Percentiles rank a stretch among this genome's conserved stretches.
Conservation (phyloP, 108 stramenopile genomes). For the Fragilaria radians region DNA sequence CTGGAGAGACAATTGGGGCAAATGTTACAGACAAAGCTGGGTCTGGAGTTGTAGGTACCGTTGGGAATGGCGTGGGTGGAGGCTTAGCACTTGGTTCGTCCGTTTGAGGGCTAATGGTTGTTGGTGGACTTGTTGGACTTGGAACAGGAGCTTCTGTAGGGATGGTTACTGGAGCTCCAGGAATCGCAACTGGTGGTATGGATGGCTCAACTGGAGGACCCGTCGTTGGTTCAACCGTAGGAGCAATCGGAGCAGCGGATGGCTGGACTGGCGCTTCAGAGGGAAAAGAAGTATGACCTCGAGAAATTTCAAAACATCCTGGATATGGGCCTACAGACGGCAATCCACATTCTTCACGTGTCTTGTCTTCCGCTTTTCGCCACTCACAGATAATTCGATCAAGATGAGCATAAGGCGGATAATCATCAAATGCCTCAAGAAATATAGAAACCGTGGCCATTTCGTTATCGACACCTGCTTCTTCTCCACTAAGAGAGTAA, state of each 20-base stretch:
- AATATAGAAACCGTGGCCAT: conserved; percentile 22
- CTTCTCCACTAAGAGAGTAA: conserved; percentile 12
- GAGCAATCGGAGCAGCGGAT: background rate
- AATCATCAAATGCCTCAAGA: conserved; percentile 27
- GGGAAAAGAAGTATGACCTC: background rate
- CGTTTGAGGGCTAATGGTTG: background rate
- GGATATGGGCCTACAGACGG: conserved; percentile 5
- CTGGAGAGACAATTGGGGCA: background rate
- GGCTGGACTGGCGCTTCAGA: conserved; percentile 1
- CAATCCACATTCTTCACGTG: conserved; percentile 20
- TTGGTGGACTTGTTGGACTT: background rate
- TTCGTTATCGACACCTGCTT: conserved; percentile 12
- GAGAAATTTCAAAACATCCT: background rate
- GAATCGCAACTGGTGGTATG: background rate
- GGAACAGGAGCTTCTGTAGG: background rate
- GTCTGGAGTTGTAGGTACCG: background rate
- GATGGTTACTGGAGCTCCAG: background rate
- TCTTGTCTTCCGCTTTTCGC: conserved; percentile 27
- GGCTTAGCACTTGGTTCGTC: background rate
- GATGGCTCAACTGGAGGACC: background rate
- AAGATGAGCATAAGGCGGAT: conserved; percentile 23
- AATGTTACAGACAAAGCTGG: conserved; percentile 2
- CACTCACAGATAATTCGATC: conserved; percentile 38
- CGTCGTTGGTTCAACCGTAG: background rate
- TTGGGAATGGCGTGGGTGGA: conserved; percentile 5